Evolutionary conservation across 2,329 filamentous ascomycete genomes (phyloP).

Genomic region (Phyllosticta citriasiana): DNA sequence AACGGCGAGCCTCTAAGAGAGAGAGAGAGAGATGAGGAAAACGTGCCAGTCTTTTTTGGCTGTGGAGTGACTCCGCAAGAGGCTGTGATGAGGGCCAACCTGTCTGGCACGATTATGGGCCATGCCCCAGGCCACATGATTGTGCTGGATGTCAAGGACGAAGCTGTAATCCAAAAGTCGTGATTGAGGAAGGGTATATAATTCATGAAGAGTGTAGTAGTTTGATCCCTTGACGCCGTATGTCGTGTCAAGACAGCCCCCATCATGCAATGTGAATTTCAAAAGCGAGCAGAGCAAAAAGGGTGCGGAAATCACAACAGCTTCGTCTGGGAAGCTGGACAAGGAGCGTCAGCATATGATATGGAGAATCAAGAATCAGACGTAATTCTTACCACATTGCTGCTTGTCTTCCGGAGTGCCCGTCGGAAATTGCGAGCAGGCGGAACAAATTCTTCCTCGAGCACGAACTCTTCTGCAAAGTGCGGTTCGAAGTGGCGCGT

Average conservation of each 20-base stretch:
- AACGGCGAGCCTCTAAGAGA: constrained; percentile 29
- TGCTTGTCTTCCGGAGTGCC: no score
- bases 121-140: constrained; percentile 56
- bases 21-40: constrained; percentile 28
- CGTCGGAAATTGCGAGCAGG: no score
- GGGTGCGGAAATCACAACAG: no score
- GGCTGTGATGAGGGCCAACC: constrained; percentile 46
- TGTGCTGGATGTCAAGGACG: constrained; percentile 37
- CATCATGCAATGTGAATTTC: no score
- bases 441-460: no score
- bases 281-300: no score
- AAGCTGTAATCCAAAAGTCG: constrained; percentile 1
- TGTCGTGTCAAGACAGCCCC: not conserved
- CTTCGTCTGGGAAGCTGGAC: no score
- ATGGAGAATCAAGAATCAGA: no score
- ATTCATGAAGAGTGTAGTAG: not conserved
- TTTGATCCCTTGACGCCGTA: not conserved
- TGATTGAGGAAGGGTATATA: not conserved
- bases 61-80: constrained; percentile 59
- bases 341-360: no score
- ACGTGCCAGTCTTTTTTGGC: constrained; percentile 52
- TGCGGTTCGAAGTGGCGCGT: not conserved
- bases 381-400: no score
- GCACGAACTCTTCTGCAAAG: no score
- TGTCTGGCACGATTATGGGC: constrained; percentile 49